Conservation (phyloP, 148 eudicot species). For the Pouteria glomerata region DNA sequence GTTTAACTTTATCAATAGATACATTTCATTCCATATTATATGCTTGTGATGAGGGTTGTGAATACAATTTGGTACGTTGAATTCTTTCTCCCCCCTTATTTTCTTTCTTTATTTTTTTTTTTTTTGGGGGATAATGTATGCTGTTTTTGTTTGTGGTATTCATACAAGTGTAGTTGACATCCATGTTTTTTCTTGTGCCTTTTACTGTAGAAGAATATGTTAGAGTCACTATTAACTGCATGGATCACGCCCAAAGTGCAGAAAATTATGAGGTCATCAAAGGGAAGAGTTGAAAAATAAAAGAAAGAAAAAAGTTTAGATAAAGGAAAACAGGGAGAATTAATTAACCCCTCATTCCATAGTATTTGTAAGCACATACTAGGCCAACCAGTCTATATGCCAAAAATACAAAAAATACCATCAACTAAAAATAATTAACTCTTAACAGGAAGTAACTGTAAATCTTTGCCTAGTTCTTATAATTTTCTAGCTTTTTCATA, state of each 20-base stretch:
- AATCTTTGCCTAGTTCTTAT: neutral
- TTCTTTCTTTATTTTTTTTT: too few relatives aligned
- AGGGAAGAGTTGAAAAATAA: too few relatives aligned
- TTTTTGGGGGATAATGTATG: too few relatives aligned
- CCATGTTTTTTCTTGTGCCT: neutral
- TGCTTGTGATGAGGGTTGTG: constrained; percentile 65
- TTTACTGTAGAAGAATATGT: neutral
- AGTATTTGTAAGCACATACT: too few relatives aligned
- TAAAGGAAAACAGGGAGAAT: too few relatives aligned
- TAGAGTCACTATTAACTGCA: neutral
- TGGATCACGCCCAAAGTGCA: neutral
- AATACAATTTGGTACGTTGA: constrained; percentile 64
- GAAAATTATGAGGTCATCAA: neutral
- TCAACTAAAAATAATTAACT: too few relatives aligned
- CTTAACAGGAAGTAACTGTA: neutral
- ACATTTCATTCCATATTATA: constrained; percentile 52
- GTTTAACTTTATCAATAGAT: constrained; percentile 40
- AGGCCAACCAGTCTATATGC: too few relatives aligned
- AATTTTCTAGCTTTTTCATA: neutral
- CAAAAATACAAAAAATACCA: too few relatives aligned
- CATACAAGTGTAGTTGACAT: neutral
- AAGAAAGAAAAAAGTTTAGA: too few relatives aligned
- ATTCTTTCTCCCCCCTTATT: constrained; percentile 2
- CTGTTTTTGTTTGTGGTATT: neutral
- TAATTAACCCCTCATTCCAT: too few relatives aligned